These are phyloP conservation scores for Zygoascus biomembranicola DNA, from an alignment of 805 yeast genomes.

Conservation along the genomic window DNA sequence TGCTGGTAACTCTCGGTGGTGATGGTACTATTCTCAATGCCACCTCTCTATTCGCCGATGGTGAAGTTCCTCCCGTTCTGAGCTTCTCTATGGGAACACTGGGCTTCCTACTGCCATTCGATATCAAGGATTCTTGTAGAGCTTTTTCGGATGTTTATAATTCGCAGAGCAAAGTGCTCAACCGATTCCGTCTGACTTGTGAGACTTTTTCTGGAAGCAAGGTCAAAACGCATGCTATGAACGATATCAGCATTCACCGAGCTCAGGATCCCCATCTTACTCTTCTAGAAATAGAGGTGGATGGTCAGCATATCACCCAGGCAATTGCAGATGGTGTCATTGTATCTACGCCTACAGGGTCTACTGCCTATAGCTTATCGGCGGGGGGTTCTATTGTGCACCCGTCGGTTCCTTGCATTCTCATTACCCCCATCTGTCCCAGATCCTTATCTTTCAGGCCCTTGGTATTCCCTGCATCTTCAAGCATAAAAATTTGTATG, in stretches of 20 bases:
- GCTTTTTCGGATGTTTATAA: constrained; percentile 62
- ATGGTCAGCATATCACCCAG: constrained; percentile 75
- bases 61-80: constrained; percentile 69
- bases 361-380: constrained; percentile 83
- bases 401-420: constrained; percentile 74
- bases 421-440: constrained; percentile 88
- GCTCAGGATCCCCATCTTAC: constrained; percentile 84
- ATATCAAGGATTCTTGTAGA: constrained; percentile 49
- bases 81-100: constrained; percentile 86
- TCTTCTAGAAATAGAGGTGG: constrained; percentile 74
- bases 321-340: constrained; percentile 90
- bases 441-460: constrained; percentile 88
- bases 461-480: constrained; percentile 65
- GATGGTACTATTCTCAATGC: constrained; percentile 90
- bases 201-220: constrained; percentile 23
- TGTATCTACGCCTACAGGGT: constrained; percentile 87
- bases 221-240: constrained; percentile 67
- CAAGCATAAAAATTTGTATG: constrained; percentile 44
- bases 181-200: constrained; percentile 73
- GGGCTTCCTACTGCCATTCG: constrained; percentile 85
- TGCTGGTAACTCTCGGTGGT: constrained; percentile 87
- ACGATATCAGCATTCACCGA: constrained; percentile 81
- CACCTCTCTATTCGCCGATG: constrained; percentile 63
- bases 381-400: constrained; percentile 92
- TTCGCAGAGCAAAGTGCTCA: constrained; percentile 62